These are phyloP conservation scores for Physaria fendleri DNA, from an alignment of 345 rosid genomes.

Conservation along the genomic window DNA sequence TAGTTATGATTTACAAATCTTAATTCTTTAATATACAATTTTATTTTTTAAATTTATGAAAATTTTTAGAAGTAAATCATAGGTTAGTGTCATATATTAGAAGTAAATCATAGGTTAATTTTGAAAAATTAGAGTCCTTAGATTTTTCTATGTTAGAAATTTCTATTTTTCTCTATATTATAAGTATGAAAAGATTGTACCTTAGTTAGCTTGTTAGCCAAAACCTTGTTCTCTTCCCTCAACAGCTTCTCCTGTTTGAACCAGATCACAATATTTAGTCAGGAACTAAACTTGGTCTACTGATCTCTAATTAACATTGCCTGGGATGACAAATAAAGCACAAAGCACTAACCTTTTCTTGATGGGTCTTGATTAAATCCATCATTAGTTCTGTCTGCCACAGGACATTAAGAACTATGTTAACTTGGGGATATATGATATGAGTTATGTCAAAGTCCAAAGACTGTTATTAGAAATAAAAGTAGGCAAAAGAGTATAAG, in stretches of 20 bases:
- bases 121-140: no score
- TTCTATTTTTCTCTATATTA: no score
- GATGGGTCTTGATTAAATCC: not conserved
- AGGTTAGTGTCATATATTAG: no score
- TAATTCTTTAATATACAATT: no score
- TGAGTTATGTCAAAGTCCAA: not conserved
- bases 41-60: no score
- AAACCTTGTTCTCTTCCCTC: conserved; percentile 5
- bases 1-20: no score
- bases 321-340: not conserved
- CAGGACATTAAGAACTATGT: not conserved
- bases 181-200: no score
- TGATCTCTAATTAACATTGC: not conserved
- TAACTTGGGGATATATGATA: not conserved
- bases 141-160: no score
- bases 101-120: no score
- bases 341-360: conserved; percentile 17
- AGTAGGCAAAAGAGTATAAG: not conserved
- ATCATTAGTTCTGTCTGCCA: conserved; percentile 13
- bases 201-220: conserved; percentile 6
- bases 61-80: no score
- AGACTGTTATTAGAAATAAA: not conserved
- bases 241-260: conserved; percentile 15
- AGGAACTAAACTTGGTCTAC: not conserved
- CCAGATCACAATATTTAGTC: not conserved